These are phyloP conservation scores for Phytopythium vexans DNA, from an alignment of 352 stramenopile species.

Conservation along the genomic window DNA sequence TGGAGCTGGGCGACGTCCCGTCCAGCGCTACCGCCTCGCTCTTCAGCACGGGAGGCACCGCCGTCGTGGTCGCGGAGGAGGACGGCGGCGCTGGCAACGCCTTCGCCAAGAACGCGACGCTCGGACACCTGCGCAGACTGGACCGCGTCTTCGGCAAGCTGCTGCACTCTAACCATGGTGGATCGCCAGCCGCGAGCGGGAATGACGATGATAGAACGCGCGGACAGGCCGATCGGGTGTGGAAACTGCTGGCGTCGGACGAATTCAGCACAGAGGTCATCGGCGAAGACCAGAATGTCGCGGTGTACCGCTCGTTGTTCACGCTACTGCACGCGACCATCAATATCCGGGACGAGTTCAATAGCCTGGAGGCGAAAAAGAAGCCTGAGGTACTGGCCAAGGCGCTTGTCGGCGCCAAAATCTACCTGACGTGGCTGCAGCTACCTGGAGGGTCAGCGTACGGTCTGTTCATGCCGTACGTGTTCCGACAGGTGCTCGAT, in stretches of 20 bases:
- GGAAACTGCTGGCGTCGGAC: slow-evolving; percentile 57
- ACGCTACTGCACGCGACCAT: slow-evolving; percentile 54
- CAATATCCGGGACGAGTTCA: slow-evolving; percentile 57
- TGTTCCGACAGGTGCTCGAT: slow-evolving; percentile 80
- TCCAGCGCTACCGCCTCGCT: slow-evolving; percentile 45
- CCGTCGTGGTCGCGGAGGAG: slow-evolving; percentile 22
- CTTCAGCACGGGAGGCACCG: slow-evolving; percentile 70
- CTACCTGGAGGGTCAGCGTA: slow-evolving; percentile 78
- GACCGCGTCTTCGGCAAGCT: slow-evolving; percentile 59
- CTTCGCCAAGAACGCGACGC: slow-evolving; percentile 32
- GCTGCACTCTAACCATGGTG: slow-evolving; percentile 24
- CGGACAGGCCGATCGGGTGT: slow-evolving; percentile 29
- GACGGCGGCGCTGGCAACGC: slow-evolving; percentile 17
- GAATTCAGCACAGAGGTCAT: slow-evolving; percentile 36
- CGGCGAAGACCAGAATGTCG: slow-evolving; percentile 19
- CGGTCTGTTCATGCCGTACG: slow-evolving; percentile 81
- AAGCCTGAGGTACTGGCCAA: slow-evolving; percentile 45
- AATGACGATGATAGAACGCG: slow-evolving; percentile 1
- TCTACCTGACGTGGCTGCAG: slow-evolving; percentile 81
- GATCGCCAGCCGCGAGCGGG: slow-evolving; percentile 8
- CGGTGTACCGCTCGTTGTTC: slow-evolving; percentile 67
- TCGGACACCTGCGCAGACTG: slow-evolving; percentile 40
- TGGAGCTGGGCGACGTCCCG: slow-evolving; percentile 54
- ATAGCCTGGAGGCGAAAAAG: slow-evolving; percentile 24
- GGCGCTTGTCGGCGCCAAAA: slow-evolving; percentile 63